Evolutionary conservation across 75 land plant genomes (phyloP).

Genomic region (Sequoia sempervirens): DNA sequence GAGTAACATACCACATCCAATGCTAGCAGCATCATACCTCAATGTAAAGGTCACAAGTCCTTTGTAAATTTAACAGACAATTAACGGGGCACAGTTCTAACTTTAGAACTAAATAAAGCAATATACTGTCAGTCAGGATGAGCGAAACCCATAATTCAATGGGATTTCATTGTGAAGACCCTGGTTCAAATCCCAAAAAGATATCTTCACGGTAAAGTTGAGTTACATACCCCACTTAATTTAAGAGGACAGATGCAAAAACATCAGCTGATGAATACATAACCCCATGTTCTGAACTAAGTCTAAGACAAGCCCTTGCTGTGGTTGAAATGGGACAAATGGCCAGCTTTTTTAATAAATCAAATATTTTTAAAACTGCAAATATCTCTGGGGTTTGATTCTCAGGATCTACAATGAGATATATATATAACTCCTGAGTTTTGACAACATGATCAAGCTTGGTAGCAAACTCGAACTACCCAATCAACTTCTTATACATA

Average conservation of each 20-base stretch:
- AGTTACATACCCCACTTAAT: background rate
- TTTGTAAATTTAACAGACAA: background rate
- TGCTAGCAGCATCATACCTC: background rate
- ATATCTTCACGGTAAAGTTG: background rate
- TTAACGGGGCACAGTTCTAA: background rate
- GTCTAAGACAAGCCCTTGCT: background rate
- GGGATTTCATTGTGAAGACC: background rate
- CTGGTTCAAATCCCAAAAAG: background rate
- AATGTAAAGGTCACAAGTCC: background rate
- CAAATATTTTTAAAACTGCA: background rate
- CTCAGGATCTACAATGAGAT: background rate
- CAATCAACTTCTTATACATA: background rate
- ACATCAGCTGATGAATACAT: background rate
- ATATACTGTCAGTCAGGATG: background rate
- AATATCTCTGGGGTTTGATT: background rate
- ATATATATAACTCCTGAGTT: background rate
- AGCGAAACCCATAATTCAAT: background rate
- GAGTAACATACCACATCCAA: background rate
- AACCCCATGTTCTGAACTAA: background rate
- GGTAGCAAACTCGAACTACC: background rate
- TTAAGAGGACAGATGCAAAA: background rate
- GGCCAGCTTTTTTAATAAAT: background rate
- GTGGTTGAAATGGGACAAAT: background rate
- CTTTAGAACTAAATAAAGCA: background rate
- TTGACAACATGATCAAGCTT: background rate